phyloP scores from a whole-genome alignment of 306 rosid species.

The Cucumis cinereus region DNA sequence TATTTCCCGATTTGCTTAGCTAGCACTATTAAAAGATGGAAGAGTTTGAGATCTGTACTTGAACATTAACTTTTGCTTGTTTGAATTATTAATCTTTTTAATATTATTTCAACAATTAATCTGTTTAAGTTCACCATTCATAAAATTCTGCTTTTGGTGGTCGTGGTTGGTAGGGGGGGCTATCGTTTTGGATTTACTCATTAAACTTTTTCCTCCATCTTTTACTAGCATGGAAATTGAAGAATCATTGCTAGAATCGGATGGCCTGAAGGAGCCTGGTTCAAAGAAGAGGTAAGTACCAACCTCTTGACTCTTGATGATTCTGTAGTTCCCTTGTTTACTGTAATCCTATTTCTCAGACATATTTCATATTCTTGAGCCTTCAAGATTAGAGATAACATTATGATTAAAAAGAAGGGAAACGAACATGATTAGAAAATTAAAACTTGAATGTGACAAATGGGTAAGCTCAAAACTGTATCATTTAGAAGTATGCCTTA shows the following conservation, averaged over 20 bases:
- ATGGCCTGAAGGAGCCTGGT: conserved; percentile 53
- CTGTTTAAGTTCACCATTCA: neutral
- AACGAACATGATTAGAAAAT: neutral
- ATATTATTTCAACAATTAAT: neutral
- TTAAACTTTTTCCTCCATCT: conserved; percentile 10
- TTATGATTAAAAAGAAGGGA: neutral
- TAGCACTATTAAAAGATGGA: neutral
- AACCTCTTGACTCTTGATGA: neutral
- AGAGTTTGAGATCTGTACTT: neutral
- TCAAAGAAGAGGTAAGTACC: conserved; percentile 66
- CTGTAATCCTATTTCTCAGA: neutral
- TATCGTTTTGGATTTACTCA: conserved; percentile 13
- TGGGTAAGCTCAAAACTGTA: neutral
- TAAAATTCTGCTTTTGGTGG: neutral
- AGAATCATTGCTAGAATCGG: conserved; percentile 63
- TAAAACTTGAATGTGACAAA: neutral
- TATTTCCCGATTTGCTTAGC: neutral
- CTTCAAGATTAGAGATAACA: neutral
- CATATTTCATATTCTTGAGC: neutral
- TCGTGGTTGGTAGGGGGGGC: neutral
- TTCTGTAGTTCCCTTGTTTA: neutral
- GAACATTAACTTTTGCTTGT: neutral
- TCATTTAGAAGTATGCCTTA: neutral
- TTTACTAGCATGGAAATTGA: conserved; percentile 56
- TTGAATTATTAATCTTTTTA: neutral